Evolutionary conservation across 495 filamentous ascomycete species (phyloP).

Genomic region (Annulohypoxylon maeteangense): DNA sequence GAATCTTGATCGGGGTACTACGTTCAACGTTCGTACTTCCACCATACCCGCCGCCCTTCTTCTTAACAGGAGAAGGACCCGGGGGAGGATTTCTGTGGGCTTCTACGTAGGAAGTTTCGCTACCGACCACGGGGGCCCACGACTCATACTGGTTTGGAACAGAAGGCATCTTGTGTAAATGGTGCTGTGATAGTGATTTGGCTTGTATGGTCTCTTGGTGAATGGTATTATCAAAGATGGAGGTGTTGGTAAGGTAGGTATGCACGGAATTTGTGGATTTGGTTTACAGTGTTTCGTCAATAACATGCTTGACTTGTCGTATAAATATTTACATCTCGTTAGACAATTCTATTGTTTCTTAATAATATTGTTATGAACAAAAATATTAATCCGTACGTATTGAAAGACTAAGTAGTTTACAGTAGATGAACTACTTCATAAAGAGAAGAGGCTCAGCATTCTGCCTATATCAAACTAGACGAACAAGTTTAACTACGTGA

Average conservation of each 20-base stretch:
- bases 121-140: not conserved
- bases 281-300: not conserved
- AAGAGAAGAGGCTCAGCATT: not conserved
- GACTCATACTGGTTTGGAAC: not conserved
- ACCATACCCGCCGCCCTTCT: constrained; percentile 8
- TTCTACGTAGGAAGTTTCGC: not conserved
- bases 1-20: constrained; percentile 20
- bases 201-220: not conserved
- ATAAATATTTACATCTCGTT: not conserved
- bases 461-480: not conserved
- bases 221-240: not conserved
- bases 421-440: not conserved
- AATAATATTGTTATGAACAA: not conserved
- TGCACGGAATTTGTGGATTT: not conserved
- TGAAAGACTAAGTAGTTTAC: not conserved
- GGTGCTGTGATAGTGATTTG: not conserved
- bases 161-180: not conserved
- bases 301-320: not conserved
- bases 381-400: not conserved
- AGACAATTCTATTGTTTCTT: not conserved
- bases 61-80: not conserved
- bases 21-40: constrained; percentile 2
- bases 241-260: not conserved
- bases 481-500: not conserved
- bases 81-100: not conserved